phyloP scores from a whole-genome alignment of 495 filamentous ascomycete species.

The Aspergillus biplanus region DNA sequence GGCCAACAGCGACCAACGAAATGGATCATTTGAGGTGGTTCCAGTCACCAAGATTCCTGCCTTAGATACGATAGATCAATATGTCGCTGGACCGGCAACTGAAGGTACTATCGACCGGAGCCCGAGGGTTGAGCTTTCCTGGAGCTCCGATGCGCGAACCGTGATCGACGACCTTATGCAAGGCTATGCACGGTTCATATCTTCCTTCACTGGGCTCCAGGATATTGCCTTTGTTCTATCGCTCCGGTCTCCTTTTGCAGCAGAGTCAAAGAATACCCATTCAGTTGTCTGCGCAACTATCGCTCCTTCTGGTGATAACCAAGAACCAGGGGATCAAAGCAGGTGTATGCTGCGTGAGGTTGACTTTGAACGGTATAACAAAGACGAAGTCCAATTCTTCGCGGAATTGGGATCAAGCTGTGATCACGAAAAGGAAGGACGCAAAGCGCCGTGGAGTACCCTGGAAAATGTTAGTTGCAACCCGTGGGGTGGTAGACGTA shows the following conservation, averaged over 20 bases:
- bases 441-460: not conserved
- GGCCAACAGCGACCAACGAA: not conserved
- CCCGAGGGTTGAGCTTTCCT: constrained; percentile 16
- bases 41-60: constrained; percentile 32
- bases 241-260: constrained; percentile 11
- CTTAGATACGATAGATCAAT: constrained; percentile 30
- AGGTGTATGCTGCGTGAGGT: constrained; percentile 18
- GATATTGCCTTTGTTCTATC: constrained; percentile 28
- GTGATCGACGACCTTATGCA: constrained; percentile 21
- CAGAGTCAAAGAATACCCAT: not conserved
- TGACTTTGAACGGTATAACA: constrained; percentile 14
- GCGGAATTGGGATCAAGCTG: constrained; percentile 19
- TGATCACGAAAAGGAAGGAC: constrained; percentile 25
- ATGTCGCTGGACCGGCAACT: constrained; percentile 18
- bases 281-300: constrained; percentile 22
- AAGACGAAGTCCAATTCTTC: constrained; percentile 29
- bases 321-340: not conserved
- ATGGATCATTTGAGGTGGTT: constrained; percentile 8
- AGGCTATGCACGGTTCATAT: constrained; percentile 30
- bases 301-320: not conserved
- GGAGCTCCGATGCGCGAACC: constrained; percentile 13
- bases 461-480: constrained; percentile 17
- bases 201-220: constrained; percentile 27
- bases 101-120: constrained; percentile 15
- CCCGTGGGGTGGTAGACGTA: not conserved